Evolutionary conservation across 805 yeast species (phyloP).

Genomic region (Starmerella stellata): DNA sequence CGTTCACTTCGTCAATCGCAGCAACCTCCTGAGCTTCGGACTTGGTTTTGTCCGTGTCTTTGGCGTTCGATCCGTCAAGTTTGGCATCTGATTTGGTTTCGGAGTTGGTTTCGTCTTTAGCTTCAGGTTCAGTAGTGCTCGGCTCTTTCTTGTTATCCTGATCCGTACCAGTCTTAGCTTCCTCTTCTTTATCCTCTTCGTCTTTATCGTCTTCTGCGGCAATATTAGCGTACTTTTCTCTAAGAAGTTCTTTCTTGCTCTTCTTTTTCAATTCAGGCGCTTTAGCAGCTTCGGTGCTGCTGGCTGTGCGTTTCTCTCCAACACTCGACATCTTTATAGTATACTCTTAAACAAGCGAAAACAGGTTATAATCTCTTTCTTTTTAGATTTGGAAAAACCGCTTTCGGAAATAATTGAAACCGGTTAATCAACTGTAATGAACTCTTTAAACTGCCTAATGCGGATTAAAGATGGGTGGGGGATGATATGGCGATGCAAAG

Average conservation of each 20-base stretch:
- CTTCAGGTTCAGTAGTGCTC: background rate
- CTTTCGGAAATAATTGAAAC: no score
- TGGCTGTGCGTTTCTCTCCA: background rate
- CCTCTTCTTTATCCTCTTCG: background rate
- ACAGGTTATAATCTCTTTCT: background rate
- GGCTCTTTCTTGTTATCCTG: no score
- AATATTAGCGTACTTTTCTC: slow-evolving; percentile 7
- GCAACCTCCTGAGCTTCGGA: background rate
- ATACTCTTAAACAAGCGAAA: background rate
- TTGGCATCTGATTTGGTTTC: background rate
- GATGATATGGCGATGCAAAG: no score
- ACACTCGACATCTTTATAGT: background rate
- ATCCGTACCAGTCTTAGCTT: background rate
- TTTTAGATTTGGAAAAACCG: no score
- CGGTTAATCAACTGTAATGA: no score
- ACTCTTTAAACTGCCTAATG: no score
- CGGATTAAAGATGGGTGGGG: no score
- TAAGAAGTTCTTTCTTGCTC: slow-evolving; percentile 9
- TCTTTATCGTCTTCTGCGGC: slow-evolving; percentile 14
- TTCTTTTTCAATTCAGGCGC: slow-evolving; percentile 3
- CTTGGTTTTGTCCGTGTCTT: background rate
- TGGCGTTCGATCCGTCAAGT: background rate
- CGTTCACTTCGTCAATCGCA: slow-evolving; percentile 26
- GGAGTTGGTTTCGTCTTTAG: background rate
- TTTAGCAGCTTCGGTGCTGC: background rate